Evolutionary conservation across 148 eudicot species (phyloP), one percentile per base, ranked within the genome.

Genomic region (Spergularia bocconei): DNA sequence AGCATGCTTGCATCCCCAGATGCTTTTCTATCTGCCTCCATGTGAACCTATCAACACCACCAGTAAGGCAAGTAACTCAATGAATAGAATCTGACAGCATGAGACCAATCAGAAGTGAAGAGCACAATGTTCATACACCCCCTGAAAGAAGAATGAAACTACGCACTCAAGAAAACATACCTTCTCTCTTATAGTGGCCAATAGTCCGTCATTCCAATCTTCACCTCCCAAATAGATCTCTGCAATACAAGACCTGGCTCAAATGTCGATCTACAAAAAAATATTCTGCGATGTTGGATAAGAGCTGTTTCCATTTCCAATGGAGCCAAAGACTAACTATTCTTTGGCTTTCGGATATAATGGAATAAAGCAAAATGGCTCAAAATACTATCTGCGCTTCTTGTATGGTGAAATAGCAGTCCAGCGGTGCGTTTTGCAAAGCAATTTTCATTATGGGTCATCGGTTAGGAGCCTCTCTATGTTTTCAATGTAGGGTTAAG

Each of bases 111-210:
- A 71, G 36, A 80, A 13, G 16, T 47, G 56, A 23, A 55, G 56
- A 69, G 3, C 10, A 52, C 51, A 55, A 54, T 17, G 7, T 47
- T 53, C 53, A 65, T 58, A 56, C 5, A 65, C 41, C 17, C 53
- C 17, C 53, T 41, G 55, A 8, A 20, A 29, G 9, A n/a, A n/a
- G 15, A 56, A 33, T 48, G 4, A 38, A 29, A 57, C 36, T 17
- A 36, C 9, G 59, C 13, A 69, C 14, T 36, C 19, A 52, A 11
- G 47, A 21, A 78, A 81, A 59, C 77, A 73, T 89, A 91, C 98
- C 91, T 91, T 88, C 79, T 95, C 99, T 69, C 99, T 91, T 75
- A 95, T 87, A 12, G 99, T 92, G 56, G 99, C 99, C 62, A 95
- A 77, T 20, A 95, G 76, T n/a, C 99, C 99, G 78, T 95, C 99